phyloP scores from a whole-genome alignment of 2,329 filamentous ascomycete species.

The Pestalotiopsis sp. region DNA sequence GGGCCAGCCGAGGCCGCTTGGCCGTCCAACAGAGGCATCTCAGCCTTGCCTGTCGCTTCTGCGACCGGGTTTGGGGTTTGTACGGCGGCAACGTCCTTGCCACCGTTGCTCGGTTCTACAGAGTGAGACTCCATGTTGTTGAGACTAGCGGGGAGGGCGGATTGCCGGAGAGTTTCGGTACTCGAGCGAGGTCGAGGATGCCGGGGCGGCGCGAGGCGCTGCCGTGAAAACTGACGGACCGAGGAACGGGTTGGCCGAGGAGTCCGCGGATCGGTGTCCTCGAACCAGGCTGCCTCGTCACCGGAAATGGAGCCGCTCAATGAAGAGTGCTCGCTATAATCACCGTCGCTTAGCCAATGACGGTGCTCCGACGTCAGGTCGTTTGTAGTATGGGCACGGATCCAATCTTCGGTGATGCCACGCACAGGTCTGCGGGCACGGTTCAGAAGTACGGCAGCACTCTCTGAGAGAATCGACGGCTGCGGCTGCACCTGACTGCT shows the following conservation, averaged over 20 bases:
- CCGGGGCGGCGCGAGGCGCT: slow-evolving; percentile 16
- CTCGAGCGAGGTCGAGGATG: slow-evolving; percentile 54
- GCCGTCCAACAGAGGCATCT: slow-evolving; percentile 35
- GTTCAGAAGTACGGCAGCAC: slow-evolving; percentile 65
- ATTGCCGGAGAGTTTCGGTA: slow-evolving; percentile 56
- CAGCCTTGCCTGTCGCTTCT: slow-evolving; percentile 28
- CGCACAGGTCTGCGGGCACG: slow-evolving; percentile 60
- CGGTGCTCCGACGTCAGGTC: slow-evolving; percentile 70
- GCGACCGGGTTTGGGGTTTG: slow-evolving; percentile 29
- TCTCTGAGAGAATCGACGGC: slow-evolving; percentile 40
- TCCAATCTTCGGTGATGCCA: slow-evolving; percentile 82
- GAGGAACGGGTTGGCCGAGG: slow-evolving; percentile 44
- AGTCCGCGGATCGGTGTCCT: slow-evolving; percentile 50
- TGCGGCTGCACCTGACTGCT: slow-evolving; percentile 37
- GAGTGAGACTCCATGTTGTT: slow-evolving; percentile 29
- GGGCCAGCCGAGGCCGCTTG: slow-evolving; percentile 31
- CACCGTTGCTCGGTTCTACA: slow-evolving; percentile 19
- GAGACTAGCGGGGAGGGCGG: slow-evolving; percentile 27
- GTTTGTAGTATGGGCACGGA: slow-evolving; percentile 78
- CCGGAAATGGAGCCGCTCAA: slow-evolving; percentile 66
- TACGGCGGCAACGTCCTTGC: slow-evolving; percentile 30
- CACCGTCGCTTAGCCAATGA: slow-evolving; percentile 84
- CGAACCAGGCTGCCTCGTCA: slow-evolving; percentile 49
- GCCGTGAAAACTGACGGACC: slow-evolving; percentile 29
- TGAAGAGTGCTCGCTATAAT: slow-evolving; percentile 76